Evolutionary conservation across 208 protist species (phyloP).

Genomic region (Leishmania martiniquensis): DNA sequence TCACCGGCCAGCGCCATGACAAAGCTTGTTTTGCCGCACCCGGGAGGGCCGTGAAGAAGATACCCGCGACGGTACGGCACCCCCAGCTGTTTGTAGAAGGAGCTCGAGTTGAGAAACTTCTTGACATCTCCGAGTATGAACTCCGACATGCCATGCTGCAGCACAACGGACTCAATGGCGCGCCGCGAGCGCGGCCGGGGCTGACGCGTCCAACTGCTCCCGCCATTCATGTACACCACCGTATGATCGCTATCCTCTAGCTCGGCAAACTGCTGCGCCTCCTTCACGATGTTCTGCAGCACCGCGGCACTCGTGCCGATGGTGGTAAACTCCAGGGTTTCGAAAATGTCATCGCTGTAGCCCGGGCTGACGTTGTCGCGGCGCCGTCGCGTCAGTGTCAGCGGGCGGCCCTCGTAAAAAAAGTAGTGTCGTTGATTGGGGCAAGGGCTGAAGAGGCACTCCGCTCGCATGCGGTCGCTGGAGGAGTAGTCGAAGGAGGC

Average conservation of each 20-base stretch:
- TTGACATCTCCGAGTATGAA: conserved; percentile 76
- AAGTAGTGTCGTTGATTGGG: conserved; percentile 85
- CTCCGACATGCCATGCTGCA: conserved; percentile 64
- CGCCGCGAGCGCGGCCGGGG: conserved; percentile 71
- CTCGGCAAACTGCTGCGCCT: conserved; percentile 63
- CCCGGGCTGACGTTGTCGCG: conserved; percentile 52
- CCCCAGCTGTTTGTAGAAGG: conserved; percentile 93
- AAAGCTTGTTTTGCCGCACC: conserved; percentile 95
- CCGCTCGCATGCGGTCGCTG: conserved; percentile 61
- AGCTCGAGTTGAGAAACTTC: conserved; percentile 76
- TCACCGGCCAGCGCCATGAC: conserved; percentile 94
- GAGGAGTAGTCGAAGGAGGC: conserved; percentile 54
- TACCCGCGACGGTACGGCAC: conserved; percentile 97
- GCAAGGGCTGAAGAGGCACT: conserved; percentile 77
- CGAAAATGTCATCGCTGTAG: conserved; percentile 81
- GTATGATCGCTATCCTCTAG: conserved; percentile 80
- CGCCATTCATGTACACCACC: conserved; percentile 83
- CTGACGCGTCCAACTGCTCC: conserved; percentile 76
- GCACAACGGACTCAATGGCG: conserved; percentile 90
- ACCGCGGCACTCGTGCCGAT: conserved; percentile 52
- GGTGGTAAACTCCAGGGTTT: conserved; percentile 80
- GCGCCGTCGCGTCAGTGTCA: conserved; percentile 78
- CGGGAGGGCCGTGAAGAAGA: conserved; percentile 95
- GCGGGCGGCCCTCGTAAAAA: conserved; percentile 70
- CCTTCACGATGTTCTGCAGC: conserved; percentile 76